phyloP scores from a whole-genome alignment of 2,329 filamentous ascomycete genomes.

The Monosporascus ibericus region DNA sequence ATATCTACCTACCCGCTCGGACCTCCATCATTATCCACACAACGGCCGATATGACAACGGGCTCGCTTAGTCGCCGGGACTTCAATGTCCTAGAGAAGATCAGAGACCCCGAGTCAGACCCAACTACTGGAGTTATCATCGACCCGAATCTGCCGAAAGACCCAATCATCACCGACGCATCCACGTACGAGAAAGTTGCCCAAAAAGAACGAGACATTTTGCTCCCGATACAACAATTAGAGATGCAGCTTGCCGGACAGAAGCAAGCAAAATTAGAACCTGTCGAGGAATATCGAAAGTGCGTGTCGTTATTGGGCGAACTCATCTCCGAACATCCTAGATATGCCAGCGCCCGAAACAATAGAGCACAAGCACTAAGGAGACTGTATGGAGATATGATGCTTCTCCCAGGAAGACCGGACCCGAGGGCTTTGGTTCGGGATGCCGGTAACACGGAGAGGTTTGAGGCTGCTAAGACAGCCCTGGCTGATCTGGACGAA shows the following conservation, averaged over 20 bases:
- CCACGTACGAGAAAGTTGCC: slow-evolving; percentile 45
- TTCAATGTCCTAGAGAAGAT: slow-evolving; percentile 60
- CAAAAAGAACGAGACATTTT: slow-evolving; percentile 49
- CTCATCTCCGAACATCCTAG: slow-evolving; percentile 53
- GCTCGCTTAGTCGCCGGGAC: slow-evolving; percentile 50
- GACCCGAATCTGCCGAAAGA: slow-evolving; percentile 51
- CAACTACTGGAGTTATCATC: slow-evolving; percentile 46
- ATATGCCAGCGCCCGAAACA: slow-evolving; percentile 70
- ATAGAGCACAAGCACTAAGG: slow-evolving; percentile 63
- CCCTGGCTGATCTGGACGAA: slow-evolving; percentile 48
- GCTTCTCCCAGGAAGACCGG: slow-evolving; percentile 36
- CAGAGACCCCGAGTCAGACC: slow-evolving; percentile 59
- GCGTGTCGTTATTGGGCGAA: slow-evolving; percentile 42
- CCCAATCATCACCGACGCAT: slow-evolving; percentile 46
- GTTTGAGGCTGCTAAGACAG: slow-evolving; percentile 30
- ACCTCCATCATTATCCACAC: not conserved
- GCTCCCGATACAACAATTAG: slow-evolving; percentile 46
- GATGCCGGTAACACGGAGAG: slow-evolving; percentile 32
- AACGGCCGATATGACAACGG: slow-evolving; percentile 36
- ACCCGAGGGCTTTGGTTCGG: slow-evolving; percentile 35
- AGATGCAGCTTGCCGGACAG: slow-evolving; percentile 44
- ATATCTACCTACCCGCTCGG: not conserved
- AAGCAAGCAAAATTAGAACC: slow-evolving; percentile 31
- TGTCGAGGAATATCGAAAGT: slow-evolving; percentile 39
- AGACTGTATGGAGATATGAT: slow-evolving; percentile 57